phyloP scores from a whole-genome alignment of 495 filamentous ascomycete species.

The Podospora tetraspora region DNA sequence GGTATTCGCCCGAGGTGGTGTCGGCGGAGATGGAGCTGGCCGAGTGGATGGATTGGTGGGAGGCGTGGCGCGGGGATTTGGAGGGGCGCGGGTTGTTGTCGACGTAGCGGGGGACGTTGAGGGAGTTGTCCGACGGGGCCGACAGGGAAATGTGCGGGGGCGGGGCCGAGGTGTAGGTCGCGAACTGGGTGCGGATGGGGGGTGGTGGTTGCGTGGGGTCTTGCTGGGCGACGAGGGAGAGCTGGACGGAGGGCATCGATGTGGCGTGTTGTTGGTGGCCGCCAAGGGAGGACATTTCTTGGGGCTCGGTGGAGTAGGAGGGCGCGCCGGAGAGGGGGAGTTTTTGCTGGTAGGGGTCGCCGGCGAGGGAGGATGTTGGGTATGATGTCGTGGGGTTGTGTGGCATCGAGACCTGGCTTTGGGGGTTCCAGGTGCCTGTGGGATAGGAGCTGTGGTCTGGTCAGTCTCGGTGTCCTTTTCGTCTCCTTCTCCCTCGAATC shows the following conservation, averaged over 20 bases:
- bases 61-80: constrained; percentile 50
- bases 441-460: constrained; percentile 28
- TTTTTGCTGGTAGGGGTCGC: constrained; percentile 45
- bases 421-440: constrained; percentile 32
- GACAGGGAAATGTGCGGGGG: constrained; percentile 42
- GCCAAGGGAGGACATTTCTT: constrained; percentile 39
- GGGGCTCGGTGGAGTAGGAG: constrained; percentile 43
- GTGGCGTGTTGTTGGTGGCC: constrained; percentile 33
- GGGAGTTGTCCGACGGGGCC: constrained; percentile 35
- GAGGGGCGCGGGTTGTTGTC: constrained; percentile 50
- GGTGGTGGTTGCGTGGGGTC: constrained; percentile 19
- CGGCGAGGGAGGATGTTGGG: constrained; percentile 38
- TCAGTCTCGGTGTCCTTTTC: background rate
- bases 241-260: constrained; percentile 47
- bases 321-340: constrained; percentile 40
- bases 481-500: background rate
- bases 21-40: constrained; percentile 41
- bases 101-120: constrained; percentile 45
- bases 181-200: constrained; percentile 45
- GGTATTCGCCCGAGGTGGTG: constrained; percentile 42
- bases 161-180: constrained; percentile 40
- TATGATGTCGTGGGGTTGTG: constrained; percentile 35
- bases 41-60: constrained; percentile 41
- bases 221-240: constrained; percentile 39
- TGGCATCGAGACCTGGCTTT: constrained; percentile 40